Evolutionary conservation across 345 rosid species (phyloP), one percentile per base, ranked within the genome.

Genomic region (Citrus cavaleriei): DNA sequence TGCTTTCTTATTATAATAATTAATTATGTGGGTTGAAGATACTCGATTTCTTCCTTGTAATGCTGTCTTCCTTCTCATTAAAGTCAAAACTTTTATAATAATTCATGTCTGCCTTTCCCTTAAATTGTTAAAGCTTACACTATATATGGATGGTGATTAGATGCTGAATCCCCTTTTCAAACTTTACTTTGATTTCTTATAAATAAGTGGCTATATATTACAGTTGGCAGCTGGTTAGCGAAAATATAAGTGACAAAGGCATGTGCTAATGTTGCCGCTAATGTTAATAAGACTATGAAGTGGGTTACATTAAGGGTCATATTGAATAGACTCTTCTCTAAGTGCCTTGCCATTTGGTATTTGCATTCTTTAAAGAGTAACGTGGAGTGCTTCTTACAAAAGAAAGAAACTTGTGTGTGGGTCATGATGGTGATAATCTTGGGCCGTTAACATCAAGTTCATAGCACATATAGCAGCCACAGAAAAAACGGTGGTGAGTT

Each of bases 251-350:
- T 58, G 74, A 65, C 87, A 82, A 81, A 78, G 21, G 86, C 90
- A 87, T 83, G 88, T 84, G 89, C 81, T 66, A 10, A 57, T 83
- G 90, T 79, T 84, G 86, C 77, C 49, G 59, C 42, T 18, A 59
- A 75, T 83, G 81, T 37, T 61, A 73, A 83, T 77, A 80, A 74
- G 72, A 40, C 78, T 73, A 61, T 72, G 54, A 72, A 81, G 80
- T 81, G 87, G 89, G 78, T 80, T 81, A 64, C 85, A 80, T n/a
- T 49, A 76, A 70, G 82, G 78, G 79, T 77, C 85, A 64, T 16
- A 24, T 34, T 66, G 87, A 85, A 80, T 78, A 75, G 83, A 79
- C 85, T 78, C 77, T 10, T 78, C 70, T 10, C 70, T 66, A 35
- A 66, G 22, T 54, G 58, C 58, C 19, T 54, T 16, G 22, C 58